Evolutionary conservation across 345 rosid species (phyloP).

Genomic region (Eucalyptus sideroxylon): DNA sequence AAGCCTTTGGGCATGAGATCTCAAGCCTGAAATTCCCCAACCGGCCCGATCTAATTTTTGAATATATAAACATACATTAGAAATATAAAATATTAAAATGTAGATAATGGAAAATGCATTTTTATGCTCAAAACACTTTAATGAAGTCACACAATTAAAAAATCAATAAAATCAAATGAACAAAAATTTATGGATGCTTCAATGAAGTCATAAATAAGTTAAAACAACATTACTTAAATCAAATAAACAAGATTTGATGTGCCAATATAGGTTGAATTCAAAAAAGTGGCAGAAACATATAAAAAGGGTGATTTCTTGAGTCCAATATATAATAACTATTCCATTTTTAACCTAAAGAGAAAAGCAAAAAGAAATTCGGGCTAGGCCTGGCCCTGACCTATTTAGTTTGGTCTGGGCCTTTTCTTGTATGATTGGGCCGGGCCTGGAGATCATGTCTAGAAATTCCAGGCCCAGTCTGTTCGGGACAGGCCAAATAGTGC

Average conservation of each 20-base stretch:
- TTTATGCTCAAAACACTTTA: not conserved
- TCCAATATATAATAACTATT: not conserved
- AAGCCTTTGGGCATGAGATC: not conserved
- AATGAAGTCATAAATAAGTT: not conserved
- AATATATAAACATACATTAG: not conserved
- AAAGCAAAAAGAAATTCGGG: not conserved
- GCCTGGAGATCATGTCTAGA: not conserved
- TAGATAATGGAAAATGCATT: not conserved
- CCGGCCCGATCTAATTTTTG: not conserved
- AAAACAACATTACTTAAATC: not conserved
- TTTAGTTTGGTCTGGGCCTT: not conserved
- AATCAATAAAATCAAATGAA: not conserved
- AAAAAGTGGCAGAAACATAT: not conserved
- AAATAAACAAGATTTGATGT: not conserved
- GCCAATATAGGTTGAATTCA: not conserved
- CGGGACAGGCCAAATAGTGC: not conserved
- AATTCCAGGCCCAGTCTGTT: not conserved
- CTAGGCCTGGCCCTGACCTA: not conserved
- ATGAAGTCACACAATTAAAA: not conserved
- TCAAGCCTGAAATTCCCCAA: not conserved
- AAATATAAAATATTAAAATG: not conserved
- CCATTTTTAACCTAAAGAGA: not conserved
- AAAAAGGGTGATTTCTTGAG: not conserved
- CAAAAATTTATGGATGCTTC: not conserved
- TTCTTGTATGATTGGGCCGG: not conserved